Evolutionary conservation across 768 basidiomycete genomes (phyloP), one percentile per base, ranked within the genome.

Genomic region (Astraeus odoratus): DNA sequence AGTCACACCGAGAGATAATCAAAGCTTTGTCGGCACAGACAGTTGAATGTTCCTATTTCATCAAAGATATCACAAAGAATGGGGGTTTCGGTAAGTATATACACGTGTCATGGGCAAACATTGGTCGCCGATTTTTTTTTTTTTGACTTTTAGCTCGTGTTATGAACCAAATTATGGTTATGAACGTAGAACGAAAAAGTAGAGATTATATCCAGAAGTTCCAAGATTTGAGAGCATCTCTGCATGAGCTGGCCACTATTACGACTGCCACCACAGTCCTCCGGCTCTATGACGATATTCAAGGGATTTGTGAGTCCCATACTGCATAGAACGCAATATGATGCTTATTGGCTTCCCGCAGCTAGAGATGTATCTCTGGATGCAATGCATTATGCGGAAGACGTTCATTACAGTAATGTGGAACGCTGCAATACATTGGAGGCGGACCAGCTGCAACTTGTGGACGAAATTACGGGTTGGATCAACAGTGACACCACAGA

Each of bases 11-110:
- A n/a, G 24, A 43, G 26, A 46, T 46, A 4, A 51, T 52, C 16
- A n/a, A 12, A 7, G 26, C 26, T 3, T 42, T 64, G 33, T 42
- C 51, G 5, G 39, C 49, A 15, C 61, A 64, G 47, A 57, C 57
- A 3, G 49, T 52, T 5, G 63, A 64, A 38, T 64, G 63, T 36
- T 55, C 52, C 2, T 61, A 63, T 48, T 64, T 64, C 33, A 59
- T 64, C 23, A 50, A 46, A 8, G 58, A 57, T 26, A 60, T 61
- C 40, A 45, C 54, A 29, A 54, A 47, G 40, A 50, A 40, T 16
- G 53, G 47, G 22, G 51, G 46, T 20, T 51, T 57, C 15, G 26
- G 60, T 62, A 31, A 25, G 58, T 55, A 5, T 20, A 5, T 12
- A 3, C 45, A 9, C 5, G 12, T 8, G 13, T 12, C 31, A 23